Base-by-base conservation (phyloP, 2,329 filamentous ascomycete species). In the Monosporascus sp. region DNA sequence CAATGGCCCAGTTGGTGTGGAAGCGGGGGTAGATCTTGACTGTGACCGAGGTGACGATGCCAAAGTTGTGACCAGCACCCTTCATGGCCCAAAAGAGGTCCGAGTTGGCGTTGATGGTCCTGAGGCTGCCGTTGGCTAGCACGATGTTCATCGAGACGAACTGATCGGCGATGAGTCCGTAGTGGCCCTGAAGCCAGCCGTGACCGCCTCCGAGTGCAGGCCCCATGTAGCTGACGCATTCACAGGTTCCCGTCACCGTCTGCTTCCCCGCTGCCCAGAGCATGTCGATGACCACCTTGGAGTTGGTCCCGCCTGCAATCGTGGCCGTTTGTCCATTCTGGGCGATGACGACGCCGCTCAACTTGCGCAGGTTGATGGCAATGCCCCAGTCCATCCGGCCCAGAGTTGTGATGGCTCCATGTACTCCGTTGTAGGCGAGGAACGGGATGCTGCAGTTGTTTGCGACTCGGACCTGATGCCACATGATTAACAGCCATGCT, bases 51-150 rank as follows among this genome's bases (percentile, higher is more conserved):
- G 76, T 80, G 17, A 83, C 76, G 51, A 83, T 74, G 41, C 80
- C 81, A 53, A 84, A 83, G 64, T 83, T 83, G 54, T 82, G 77
- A 1, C 80, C 81, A 2, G 80, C 81, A 4, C 81, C 81, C 48
- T 71, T 70, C 58, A 84, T 71, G 1, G 70, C 81, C 80, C 80
- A 84, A 62, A 72, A 83, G 9, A 84, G 71, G 42, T 81, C 42
- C 17, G 42, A 46, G 9, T 2, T 27, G 15, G 22, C 20, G n/a
- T 46, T 78, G 24, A 55, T 47, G 14, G 65, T 68, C 14, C 63
- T 54, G 49, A 70, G 48, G 20, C 61, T 66, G 11, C 73, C 72
- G 51, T 75, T 63, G 1, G 73, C 71, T 8, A 74, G 64, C 1
- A 76, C 72, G 1, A 76, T 53, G 27, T 71, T 68, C 63, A 72